These are phyloP conservation scores for Chrysanthemum seticuspe DNA, from an alignment of 129 eudicot genomes.

Conservation along the genomic window DNA sequence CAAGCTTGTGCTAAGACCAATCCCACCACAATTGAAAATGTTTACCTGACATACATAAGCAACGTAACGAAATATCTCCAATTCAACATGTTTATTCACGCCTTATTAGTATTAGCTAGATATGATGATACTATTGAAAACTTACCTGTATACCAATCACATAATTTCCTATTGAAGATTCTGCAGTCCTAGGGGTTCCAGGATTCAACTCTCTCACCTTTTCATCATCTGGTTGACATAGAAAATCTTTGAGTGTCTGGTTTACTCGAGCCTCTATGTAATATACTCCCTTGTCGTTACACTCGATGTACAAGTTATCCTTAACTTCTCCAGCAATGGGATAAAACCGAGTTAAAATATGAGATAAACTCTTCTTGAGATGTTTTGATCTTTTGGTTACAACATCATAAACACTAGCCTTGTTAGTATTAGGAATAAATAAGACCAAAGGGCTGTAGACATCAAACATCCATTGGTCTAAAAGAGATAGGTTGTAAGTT, in stretches of 20 bases:
- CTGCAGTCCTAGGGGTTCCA: neutral
- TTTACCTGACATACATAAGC: constrained; percentile 11
- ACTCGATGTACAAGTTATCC: constrained; percentile 1
- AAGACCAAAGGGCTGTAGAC: constrained; percentile 17
- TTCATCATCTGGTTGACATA: constrained; percentile 11
- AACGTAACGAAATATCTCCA: neutral
- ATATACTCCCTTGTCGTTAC: constrained; percentile 32
- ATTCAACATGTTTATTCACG: neutral
- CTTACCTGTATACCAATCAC: neutral
- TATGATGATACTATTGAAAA: neutral
- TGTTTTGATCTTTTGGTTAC: constrained; percentile 5
- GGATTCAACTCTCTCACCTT: neutral
- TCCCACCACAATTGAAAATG: constrained; percentile 33
- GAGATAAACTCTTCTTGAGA: constrained; percentile 19
- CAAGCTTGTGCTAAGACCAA: constrained; percentile 25
- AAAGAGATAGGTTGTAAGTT: constrained; percentile 11
- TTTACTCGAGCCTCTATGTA: constrained; percentile 10
- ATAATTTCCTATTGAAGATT: neutral
- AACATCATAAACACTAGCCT: neutral
- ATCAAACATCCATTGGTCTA: constrained; percentile 6
- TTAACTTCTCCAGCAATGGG: constrained; percentile 28
- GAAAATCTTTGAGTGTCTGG: constrained; percentile 6
- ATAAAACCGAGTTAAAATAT: constrained; percentile 1
- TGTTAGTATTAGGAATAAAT: neutral
- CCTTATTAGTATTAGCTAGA: neutral